Base-by-base conservation (phyloP, 129 eudicot species). In the Flaveria linearis region DNA sequence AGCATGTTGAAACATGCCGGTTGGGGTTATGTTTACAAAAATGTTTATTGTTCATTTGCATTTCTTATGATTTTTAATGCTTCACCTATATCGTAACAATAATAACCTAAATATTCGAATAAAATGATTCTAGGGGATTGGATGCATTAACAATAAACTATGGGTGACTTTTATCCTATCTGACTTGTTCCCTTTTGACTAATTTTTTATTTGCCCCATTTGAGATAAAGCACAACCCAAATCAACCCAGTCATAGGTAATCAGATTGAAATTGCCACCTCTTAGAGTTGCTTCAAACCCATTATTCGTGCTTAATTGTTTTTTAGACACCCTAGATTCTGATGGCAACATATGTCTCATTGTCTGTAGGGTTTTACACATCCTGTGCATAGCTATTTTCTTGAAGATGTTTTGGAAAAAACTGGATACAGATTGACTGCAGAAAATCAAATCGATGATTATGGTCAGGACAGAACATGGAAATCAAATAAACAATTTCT, bases 391-490 rank as follows among this genome's bases (percentile, higher is more conserved):
- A 74, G 88, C 71, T 88, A 86, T 86, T 95, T 91, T 81, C 87
- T 95, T 58, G 99, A 91, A 86, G 82, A 83, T 80, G 75, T 91
- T 75, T 64, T 95, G 83, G 97, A 95, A 77, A 83, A 33, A 81
- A 79, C 92, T 28, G 92, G 97, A 80, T 95, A 91, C 77, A 82
- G 86, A 78, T 84, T 95, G 83, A 95, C 97, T 0, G 81, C 87
- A 26, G 74, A 87, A 46, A 95, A 95, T 81, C 99, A 95, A 77
- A 86, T 91, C 22, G 99, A 95, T 78, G 99, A 95, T 83, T 95
- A 87, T 69, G 97, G 99, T 45, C 87, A 80, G 28, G 84, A 80
- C 18, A 67, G 70, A 80, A 42, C 82, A 22, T 95, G 97, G 97
- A 95, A 88, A 75, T 85, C 88, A 84, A 95, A 87, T 84, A 95